Base-by-base conservation (phyloP, 2,329 filamentous ascomycete species). In the Bipolaris gigantea region DNA sequence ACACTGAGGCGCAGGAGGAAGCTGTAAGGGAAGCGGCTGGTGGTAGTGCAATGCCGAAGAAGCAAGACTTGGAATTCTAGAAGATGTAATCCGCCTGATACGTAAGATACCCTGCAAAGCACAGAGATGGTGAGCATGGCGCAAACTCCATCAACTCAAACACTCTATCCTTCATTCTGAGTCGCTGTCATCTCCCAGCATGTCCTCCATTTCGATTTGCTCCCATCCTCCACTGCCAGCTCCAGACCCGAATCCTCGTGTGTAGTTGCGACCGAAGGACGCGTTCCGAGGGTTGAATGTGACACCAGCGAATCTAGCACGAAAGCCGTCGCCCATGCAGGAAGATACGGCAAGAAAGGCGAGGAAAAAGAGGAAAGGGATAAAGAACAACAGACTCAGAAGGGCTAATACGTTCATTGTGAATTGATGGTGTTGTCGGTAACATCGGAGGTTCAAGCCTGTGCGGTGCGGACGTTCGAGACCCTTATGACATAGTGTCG, bases 11-110 rank as follows among this genome's bases (percentile, higher is more conserved):
- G 13, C 84, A 86, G 68, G 79, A 81, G 54, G 78, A 76, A 11
- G 65, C 65, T 36, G 66, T 66, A 13, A 61, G 67, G 43, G 75
- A 53, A 73, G 66, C 38, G 57, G 66, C 69, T 32, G 57, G 69
- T 69, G 45, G 75, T 74, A 57, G 82, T 2, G 82, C 80, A 47
- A 90, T 90, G 52, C 72, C 72, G 42, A 70, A 63, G 46, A 75
- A 75, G 59, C 62, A 67, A 35, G 86, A 89, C 61, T 82, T 95
- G 45, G 89, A 94, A 47, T 95, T 95, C 44, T 74, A 60, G 60
- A 35, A n/a, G 19, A 15, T 18, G 25, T 25, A 11, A n/a, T 18
- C 45, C 21, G 46, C 15, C 33, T 34, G 27, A 18, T 49, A 38
- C 18, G 33, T 23, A 48, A 42, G 51, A 50, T 59, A 55, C 47